phyloP scores from a whole-genome alignment of 768 basidiomycete genomes.

The Leccinum obscurum region DNA sequence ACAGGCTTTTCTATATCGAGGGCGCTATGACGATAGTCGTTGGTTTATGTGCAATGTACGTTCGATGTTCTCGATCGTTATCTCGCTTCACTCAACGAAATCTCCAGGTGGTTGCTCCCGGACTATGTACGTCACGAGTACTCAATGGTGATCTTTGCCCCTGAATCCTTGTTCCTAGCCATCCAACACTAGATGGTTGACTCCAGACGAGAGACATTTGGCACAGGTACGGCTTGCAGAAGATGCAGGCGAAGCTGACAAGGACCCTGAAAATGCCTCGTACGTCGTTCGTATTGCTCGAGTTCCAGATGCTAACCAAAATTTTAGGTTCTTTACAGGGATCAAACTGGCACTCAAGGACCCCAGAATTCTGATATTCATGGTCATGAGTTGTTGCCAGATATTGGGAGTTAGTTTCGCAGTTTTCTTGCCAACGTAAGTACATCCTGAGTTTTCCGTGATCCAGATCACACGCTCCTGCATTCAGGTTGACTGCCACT shows the following conservation, averaged over 20 bases:
- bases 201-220: constrained; percentile 49
- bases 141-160: not conserved
- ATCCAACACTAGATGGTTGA: constrained; percentile 62
- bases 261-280: constrained; percentile 58
- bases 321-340: constrained; percentile 19
- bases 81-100: not conserved
- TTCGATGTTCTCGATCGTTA: not conserved
- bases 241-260: constrained; percentile 67
- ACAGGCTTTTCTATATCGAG: constrained; percentile 1
- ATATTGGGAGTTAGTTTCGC: constrained; percentile 60
- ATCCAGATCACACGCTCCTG: not conserved
- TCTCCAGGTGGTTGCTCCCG: constrained; percentile 54
- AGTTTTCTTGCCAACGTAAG: constrained; percentile 58
- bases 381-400: constrained; percentile 53
- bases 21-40: not conserved
- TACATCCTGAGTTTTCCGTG: not conserved
- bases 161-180: constrained; percentile 38
- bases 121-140: constrained; percentile 49
- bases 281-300: constrained; percentile 31
- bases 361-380: constrained; percentile 52
- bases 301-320: not conserved
- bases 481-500: constrained; percentile 53
- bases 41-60: not conserved
- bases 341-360: constrained; percentile 57
- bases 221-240: constrained; percentile 67